These are phyloP conservation scores for Aspergillus cavernicola DNA, from an alignment of 495 filamentous ascomycete genomes.

Conservation along the genomic window DNA sequence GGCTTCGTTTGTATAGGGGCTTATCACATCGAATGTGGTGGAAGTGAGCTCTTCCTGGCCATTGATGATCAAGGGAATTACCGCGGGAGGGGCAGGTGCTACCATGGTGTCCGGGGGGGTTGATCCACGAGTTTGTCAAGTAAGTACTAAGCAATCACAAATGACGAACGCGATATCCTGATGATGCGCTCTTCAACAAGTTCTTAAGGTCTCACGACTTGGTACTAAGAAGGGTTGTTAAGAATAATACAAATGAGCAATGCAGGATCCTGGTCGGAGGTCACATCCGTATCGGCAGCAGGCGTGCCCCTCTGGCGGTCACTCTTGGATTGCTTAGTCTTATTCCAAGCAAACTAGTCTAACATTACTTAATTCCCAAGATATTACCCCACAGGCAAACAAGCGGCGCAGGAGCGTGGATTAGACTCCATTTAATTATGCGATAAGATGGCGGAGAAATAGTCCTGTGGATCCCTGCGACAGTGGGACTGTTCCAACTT, in stretches of 20 bases:
- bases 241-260: not conserved
- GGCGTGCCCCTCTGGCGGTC: no score
- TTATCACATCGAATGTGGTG: conserved; percentile 61
- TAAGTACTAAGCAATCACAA: no score
- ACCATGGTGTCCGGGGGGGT: conserved; percentile 9
- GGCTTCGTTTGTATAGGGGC: conserved; percentile 60
- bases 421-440: not conserved
- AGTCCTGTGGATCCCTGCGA: not conserved
- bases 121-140: not conserved
- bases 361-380: not conserved
- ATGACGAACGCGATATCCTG: no score
- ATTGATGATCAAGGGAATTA: conserved; percentile 68
- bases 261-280: not conserved
- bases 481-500: not conserved
- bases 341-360: no score
- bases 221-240: not conserved
- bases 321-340: no score
- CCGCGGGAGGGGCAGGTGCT: conserved; percentile 12
- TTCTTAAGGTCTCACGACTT: not conserved
- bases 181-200: no score
- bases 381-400: not conserved
- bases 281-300: no score
- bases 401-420: not conserved
- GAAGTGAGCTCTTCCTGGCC: conserved; percentile 56
- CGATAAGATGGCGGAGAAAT: not conserved